phyloP scores from a whole-genome alignment of 805 yeast species.

The Blastobotrys parvus region DNA sequence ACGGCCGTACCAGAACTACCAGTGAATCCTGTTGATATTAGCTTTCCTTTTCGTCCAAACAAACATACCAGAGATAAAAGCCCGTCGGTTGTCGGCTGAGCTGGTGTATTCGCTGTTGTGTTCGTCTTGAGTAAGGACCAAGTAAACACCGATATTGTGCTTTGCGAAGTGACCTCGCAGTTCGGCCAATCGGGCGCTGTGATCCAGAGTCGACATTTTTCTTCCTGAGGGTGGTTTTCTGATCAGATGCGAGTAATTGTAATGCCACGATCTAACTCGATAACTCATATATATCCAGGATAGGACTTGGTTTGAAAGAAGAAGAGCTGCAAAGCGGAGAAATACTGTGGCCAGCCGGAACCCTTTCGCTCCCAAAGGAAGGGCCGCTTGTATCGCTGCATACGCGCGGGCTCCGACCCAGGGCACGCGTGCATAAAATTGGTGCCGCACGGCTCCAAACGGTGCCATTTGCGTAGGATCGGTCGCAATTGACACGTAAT shows the following conservation, averaged over 20 bases:
- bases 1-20: conserved; percentile 93
- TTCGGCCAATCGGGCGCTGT: conserved; percentile 39
- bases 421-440: too few species aligned
- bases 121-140: conserved; percentile 83
- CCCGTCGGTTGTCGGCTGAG: conserved; percentile 71
- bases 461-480: too few species aligned
- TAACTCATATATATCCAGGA: conserved; percentile 8
- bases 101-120: conserved; percentile 90
- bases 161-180: conserved; percentile 59
- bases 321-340: too few species aligned
- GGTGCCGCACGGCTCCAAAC: too few species aligned
- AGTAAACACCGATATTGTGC: conserved; percentile 60
- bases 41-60: too few species aligned
- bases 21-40: too few species aligned
- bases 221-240: not conserved
- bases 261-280: conserved; percentile 13
- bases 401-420: too few species aligned
- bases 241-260: conserved; percentile 1
- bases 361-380: too few species aligned
- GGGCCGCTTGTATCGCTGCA: too few species aligned
- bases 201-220: conserved; percentile 1
- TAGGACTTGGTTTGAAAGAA: too few species aligned
- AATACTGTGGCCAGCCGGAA: too few species aligned
- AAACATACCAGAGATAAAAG: conserved; percentile 74
- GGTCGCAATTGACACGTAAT: too few species aligned